phyloP scores from a whole-genome alignment of 768 basidiomycete species.

The Phlebiopsis flavidoalba region DNA sequence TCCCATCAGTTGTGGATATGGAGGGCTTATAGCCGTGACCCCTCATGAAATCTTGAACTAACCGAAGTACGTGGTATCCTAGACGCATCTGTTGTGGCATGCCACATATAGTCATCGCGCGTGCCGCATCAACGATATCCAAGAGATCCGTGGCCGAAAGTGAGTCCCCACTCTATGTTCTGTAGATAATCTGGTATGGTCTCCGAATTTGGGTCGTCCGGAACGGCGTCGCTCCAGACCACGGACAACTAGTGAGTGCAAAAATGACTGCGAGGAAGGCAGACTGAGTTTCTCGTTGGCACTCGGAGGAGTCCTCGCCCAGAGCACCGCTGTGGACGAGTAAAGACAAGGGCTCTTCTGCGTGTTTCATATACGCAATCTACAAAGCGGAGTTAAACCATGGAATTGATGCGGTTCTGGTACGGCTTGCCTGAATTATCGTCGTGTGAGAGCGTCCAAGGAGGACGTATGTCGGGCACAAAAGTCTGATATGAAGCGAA shows the following conservation, averaged over 20 bases:
- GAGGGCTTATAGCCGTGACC: constrained; percentile 35
- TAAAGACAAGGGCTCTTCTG: constrained; percentile 52
- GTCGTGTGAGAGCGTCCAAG: constrained; percentile 47
- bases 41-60: constrained; percentile 40
- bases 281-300: neutral
- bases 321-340: constrained; percentile 29
- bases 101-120: constrained; percentile 30
- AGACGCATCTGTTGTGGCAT: constrained; percentile 34
- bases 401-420: neutral
- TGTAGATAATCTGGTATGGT: constrained; percentile 10
- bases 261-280: constrained; percentile 26
- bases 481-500: constrained; percentile 56
- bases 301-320: constrained; percentile 3
- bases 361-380: constrained; percentile 69
- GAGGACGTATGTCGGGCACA: constrained; percentile 52
- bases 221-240: constrained; percentile 13
- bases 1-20: constrained; percentile 27
- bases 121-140: constrained; percentile 30
- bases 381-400: constrained; percentile 21
- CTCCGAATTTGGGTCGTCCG: neutral
- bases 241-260: constrained; percentile 34
- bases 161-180: constrained; percentile 16
- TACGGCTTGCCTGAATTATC: constrained; percentile 51
- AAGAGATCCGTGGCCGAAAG: constrained; percentile 22
- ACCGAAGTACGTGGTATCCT: constrained; percentile 42